Evolutionary conservation across 257 asterid species (phyloP).

Genomic region (Nemophila menziesii): DNA sequence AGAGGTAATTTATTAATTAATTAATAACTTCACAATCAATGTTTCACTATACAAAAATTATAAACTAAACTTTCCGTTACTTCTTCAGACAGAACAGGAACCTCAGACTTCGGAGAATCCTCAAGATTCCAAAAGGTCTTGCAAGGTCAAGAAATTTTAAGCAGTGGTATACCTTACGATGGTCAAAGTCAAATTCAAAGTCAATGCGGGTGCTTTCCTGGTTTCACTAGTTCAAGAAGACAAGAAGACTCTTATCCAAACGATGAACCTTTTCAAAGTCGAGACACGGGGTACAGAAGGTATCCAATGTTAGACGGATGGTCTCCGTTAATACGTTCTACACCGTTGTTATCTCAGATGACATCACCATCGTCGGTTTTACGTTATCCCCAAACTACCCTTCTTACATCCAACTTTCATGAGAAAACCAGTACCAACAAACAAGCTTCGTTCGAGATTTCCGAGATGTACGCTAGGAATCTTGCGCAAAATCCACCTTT

Average conservation of each 20-base stretch:
- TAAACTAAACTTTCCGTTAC: slow-evolving; percentile 3
- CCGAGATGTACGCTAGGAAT: slow-evolving; percentile 22
- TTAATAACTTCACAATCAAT: background rate
- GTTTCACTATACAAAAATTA: background rate
- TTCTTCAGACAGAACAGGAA: slow-evolving; percentile 49
- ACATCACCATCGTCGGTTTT: slow-evolving; percentile 47
- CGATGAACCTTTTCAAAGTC: slow-evolving; percentile 49
- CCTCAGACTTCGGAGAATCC: slow-evolving; percentile 66
- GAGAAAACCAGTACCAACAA: slow-evolving; percentile 21
- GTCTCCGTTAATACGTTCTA: slow-evolving; percentile 25
- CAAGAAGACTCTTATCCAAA: slow-evolving; percentile 27
- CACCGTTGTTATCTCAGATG: slow-evolving; percentile 20
- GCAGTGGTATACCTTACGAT: slow-evolving; percentile 33
- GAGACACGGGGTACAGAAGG: slow-evolving; percentile 39
- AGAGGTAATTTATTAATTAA: slow-evolving; percentile 27
- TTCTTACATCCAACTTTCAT: slow-evolving; percentile 27
- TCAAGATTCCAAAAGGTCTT: slow-evolving; percentile 94
- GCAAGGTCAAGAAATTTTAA: slow-evolving; percentile 99
- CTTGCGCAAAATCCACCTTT: slow-evolving; percentile 15
- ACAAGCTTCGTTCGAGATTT: slow-evolving; percentile 19
- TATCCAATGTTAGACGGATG: slow-evolving; percentile 31
- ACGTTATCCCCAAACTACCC: slow-evolving; percentile 33
- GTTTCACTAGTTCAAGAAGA: slow-evolving; percentile 21
- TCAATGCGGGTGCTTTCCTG: slow-evolving; percentile 37
- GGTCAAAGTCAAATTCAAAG: slow-evolving; percentile 34